Percentiles rank a stretch among this genome's conserved stretches.
These are phyloP conservation scores for Fraxinus quadrangulata DNA, from an alignment of 257 asterid genomes.

Conservation along the genomic window DNA sequence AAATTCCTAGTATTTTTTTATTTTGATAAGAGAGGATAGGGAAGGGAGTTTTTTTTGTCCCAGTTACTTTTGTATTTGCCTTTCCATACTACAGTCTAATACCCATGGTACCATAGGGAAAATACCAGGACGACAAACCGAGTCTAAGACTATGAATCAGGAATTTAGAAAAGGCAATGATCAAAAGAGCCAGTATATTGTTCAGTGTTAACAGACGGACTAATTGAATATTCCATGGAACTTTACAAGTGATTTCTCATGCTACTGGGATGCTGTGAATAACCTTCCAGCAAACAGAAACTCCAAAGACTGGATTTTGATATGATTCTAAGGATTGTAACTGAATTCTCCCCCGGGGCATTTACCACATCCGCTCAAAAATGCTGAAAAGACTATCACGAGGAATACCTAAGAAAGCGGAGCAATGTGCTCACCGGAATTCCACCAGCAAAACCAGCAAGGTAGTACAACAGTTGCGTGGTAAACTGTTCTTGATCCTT, in stretches of 20 bases:
- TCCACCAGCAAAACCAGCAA: slow-evolving; percentile 81
- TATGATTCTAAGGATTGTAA: background rate
- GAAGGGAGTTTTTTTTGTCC: background rate
- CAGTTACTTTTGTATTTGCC: slow-evolving; percentile 8
- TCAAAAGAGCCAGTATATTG: background rate
- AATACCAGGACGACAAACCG: background rate
- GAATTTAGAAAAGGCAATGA: slow-evolving; percentile 5
- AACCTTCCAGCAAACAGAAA: slow-evolving; percentile 14
- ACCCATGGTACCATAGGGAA: background rate
- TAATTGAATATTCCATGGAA: slow-evolving; percentile 9
- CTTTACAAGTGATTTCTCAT: background rate
- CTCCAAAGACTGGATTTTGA: background rate
- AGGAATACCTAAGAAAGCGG: slow-evolving; percentile 63
- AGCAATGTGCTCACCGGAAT: slow-evolving; percentile 94
- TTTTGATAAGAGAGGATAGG: background rate
- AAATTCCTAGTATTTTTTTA: background rate
- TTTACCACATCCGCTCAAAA: slow-evolving; percentile 13
- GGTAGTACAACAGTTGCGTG: slow-evolving; percentile 71
- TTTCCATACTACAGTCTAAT: background rate
- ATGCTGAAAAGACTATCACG: slow-evolving; percentile 20
- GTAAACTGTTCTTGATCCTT: slow-evolving; percentile 88
- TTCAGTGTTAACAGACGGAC: background rate
- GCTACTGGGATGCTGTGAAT: background rate
- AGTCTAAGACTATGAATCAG: slow-evolving; percentile 1
- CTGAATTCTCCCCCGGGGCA: slow-evolving; percentile 1